phyloP scores from a whole-genome alignment of 257 asterid genomes.

The Forsythia viridissima region DNA sequence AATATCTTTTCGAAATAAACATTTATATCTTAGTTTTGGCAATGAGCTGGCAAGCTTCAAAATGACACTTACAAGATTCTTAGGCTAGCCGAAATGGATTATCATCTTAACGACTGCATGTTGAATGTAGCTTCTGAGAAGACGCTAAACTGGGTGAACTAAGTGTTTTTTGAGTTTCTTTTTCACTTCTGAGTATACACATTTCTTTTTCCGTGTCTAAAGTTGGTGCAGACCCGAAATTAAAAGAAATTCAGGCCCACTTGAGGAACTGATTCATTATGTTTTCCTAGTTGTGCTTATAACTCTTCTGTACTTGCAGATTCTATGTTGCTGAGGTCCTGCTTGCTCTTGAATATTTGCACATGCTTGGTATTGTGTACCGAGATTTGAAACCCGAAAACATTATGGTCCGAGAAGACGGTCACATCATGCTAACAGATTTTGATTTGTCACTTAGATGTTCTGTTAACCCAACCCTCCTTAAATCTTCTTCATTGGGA shows the following conservation, averaged over 20 bases:
- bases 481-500: slow-evolving; percentile 43
- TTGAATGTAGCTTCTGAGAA: too few species aligned
- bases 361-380: slow-evolving; percentile 95
- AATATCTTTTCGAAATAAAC: not conserved
- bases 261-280: not conserved
- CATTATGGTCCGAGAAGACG: slow-evolving; percentile 86
- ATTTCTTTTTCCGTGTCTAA: not conserved
- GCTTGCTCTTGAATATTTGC: slow-evolving; percentile 85
- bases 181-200: not conserved
- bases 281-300: not conserved
- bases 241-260: not conserved
- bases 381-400: slow-evolving; percentile 91
- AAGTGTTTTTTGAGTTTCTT: too few species aligned
- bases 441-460: slow-evolving; percentile 89
- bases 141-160: not conserved
- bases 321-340: slow-evolving; percentile 96
- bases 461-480: slow-evolving; percentile 79
- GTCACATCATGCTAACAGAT: slow-evolving; percentile 92
- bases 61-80: not conserved
- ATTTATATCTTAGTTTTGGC: not conserved
- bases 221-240: not conserved
- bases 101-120: not conserved
- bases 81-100: not conserved
- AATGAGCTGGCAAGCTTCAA: not conserved
- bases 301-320: slow-evolving; percentile 36